A percentile compares a stretch with the other conserved stretches of the same genome.
Conservation (phyloP, 805 yeast species). For the Saccharomycopsis sp. region DNA sequence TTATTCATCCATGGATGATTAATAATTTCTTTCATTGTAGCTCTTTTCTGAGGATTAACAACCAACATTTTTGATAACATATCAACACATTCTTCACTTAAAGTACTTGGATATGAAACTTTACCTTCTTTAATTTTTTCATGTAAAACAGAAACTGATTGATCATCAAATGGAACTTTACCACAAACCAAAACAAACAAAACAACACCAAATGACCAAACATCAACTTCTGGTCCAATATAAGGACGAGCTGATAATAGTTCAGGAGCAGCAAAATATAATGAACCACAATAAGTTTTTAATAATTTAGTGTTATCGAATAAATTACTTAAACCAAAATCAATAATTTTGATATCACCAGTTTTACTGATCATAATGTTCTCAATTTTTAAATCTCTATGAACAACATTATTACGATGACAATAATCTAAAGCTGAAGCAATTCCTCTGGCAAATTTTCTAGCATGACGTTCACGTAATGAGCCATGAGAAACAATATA, state of each 20-base stretch:
- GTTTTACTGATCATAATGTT: slow-evolving; percentile 88
- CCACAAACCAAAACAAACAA: slow-evolving; percentile 93
- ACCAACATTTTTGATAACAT: slow-evolving; percentile 82
- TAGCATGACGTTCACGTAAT: slow-evolving; percentile 84
- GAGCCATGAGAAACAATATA: slow-evolving; percentile 95
- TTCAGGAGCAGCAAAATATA: slow-evolving; percentile 98
- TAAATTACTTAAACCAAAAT: slow-evolving; percentile 89
- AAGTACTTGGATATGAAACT: slow-evolving; percentile 80
- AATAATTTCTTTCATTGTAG: slow-evolving; percentile 65
- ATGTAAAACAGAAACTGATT: slow-evolving; percentile 81
- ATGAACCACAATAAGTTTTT: slow-evolving; percentile 93
- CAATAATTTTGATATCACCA: slow-evolving; percentile 93
- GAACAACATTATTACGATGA: slow-evolving; percentile 90
- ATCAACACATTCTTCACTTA: slow-evolving; percentile 73
- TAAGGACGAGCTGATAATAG: slow-evolving; percentile 86
- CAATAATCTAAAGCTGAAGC: slow-evolving; percentile 90
- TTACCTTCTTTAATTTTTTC: slow-evolving; percentile 87
- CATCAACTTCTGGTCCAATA: slow-evolving; percentile 93
- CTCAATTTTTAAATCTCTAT: slow-evolving; percentile 93
- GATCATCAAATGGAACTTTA: slow-evolving; percentile 96
- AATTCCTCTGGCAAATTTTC: slow-evolving; percentile 90
- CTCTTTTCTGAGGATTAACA: slow-evolving; percentile 78
- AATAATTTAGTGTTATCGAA: slow-evolving; percentile 61
- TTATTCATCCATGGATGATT: slow-evolving; percentile 92
- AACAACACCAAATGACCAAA: slow-evolving; percentile 98